phyloP scores from a whole-genome alignment of 2,329 filamentous ascomycete genomes.

The Aspergillus niger region DNA sequence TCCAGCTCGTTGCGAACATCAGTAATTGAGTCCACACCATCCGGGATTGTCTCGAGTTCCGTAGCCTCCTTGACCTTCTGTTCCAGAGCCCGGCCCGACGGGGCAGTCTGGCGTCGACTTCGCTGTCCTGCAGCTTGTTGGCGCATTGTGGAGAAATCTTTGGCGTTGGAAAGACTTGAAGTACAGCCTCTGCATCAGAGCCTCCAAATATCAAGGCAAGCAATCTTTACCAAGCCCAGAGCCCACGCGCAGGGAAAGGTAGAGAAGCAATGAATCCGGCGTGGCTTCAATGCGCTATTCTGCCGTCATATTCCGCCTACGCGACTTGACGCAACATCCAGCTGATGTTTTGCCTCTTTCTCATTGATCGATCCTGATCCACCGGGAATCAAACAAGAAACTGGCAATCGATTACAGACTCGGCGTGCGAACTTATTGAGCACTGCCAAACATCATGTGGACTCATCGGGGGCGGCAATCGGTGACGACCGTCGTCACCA shows the following conservation, averaged over 20 bases:
- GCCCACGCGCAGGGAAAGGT: background rate
- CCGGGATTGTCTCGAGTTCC: constrained; percentile 17
- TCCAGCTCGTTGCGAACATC: constrained; percentile 61
- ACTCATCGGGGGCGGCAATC: constrained; percentile 29
- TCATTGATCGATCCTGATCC: background rate
- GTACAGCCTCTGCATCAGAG: background rate
- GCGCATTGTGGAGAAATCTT: constrained; percentile 25
- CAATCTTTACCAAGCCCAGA: background rate
- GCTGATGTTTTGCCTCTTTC: constrained; percentile 6
- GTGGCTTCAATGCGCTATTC: constrained; percentile 34
- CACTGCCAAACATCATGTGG: constrained; percentile 29
- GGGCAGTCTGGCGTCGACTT: constrained; percentile 41
- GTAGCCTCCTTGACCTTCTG: constrained; percentile 26
- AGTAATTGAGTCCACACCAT: constrained; percentile 26
- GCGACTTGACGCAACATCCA: constrained; percentile 31
- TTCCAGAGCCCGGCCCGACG: constrained; percentile 36
- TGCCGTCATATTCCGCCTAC: constrained; percentile 35
- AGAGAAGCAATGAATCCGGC: constrained; percentile 16
- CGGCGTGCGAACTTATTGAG: constrained; percentile 8
- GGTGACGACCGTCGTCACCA: constrained; percentile 22
- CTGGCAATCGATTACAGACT: background rate
- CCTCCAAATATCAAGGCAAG: background rate
- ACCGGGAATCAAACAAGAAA: background rate
- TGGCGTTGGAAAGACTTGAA: background rate
- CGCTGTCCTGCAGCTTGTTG: constrained; percentile 35